Percentiles rank a stretch among this genome's conserved stretches.
phyloP scores from a whole-genome alignment of 1,139 yeast genomes.

The Blastobotrys petasosporus region DNA sequence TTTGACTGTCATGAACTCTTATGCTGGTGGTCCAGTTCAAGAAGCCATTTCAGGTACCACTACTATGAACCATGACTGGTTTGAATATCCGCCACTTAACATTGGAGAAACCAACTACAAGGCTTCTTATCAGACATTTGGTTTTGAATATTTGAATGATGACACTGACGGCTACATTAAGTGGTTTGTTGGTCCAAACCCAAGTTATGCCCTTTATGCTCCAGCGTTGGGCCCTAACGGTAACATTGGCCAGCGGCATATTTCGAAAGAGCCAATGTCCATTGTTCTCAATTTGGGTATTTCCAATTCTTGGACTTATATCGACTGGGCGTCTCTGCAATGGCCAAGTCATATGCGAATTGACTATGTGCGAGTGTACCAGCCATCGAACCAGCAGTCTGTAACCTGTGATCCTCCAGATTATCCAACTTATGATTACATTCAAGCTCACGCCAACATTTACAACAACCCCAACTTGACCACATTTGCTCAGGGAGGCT shows the following conservation, averaged over 20 bases:
- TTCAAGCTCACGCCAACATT: slow-evolving; percentile 54
- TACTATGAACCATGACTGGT: slow-evolving; percentile 69
- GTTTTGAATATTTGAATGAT: slow-evolving; percentile 71
- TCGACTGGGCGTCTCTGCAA: slow-evolving; percentile 62
- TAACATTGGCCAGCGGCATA: slow-evolving; percentile 65
- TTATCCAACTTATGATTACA: slow-evolving; percentile 71
- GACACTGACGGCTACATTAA: slow-evolving; percentile 60
- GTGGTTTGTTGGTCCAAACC: slow-evolving; percentile 73
- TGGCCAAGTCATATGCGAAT: slow-evolving; percentile 66
- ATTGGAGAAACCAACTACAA: slow-evolving; percentile 15
- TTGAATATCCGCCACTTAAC: slow-evolving; percentile 37
- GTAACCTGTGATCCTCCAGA: slow-evolving; percentile 71
- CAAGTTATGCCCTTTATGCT: slow-evolving; percentile 57
- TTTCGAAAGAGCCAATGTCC: slow-evolving; percentile 84
- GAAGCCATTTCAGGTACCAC: slow-evolving; percentile 77
- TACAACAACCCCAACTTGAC: slow-evolving; percentile 61
- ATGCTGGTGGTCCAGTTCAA: slow-evolving; percentile 80
- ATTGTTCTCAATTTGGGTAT: slow-evolving; percentile 71
- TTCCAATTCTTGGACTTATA: slow-evolving; percentile 77
- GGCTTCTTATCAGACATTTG: slow-evolving; percentile 61
- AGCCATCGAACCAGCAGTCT: slow-evolving; percentile 48
- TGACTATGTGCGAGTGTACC: slow-evolving; percentile 76
- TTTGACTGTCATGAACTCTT: slow-evolving; percentile 64
- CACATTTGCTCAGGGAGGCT: slow-evolving; percentile 62
- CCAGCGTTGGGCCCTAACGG: slow-evolving; percentile 75